A percentile compares a stretch with the other conserved stretches of the same genome.
These are phyloP conservation scores for Salix viminalis DNA, from an alignment of 345 rosid species.

Conservation along the genomic window DNA sequence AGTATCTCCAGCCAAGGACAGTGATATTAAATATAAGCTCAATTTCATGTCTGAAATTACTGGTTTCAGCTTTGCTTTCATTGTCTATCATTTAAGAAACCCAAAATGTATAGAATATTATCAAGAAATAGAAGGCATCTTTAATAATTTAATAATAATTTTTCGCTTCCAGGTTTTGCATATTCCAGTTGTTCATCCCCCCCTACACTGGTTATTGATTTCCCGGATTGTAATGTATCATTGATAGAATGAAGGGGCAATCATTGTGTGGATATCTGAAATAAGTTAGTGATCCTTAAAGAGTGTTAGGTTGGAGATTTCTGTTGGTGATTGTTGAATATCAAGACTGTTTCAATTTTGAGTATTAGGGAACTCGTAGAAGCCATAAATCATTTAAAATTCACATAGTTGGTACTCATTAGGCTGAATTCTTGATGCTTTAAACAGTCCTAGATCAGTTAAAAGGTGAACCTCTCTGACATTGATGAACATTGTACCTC, in stretches of 20 bases:
- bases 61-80: background rate
- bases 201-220: background rate
- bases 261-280: background rate
- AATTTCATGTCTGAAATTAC: background rate
- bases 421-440: background rate
- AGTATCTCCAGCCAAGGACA: background rate
- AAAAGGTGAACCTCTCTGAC: background rate
- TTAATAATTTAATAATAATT: background rate
- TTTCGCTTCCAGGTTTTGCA: background rate
- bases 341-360: background rate
- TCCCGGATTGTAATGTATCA: background rate
- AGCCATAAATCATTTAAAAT: background rate
- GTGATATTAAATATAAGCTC: background rate
- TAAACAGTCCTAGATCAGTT: background rate
- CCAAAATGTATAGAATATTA: background rate
- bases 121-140: background rate
- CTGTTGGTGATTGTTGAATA: background rate
- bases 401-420: background rate
- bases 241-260: background rate
- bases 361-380: background rate
- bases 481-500: background rate
- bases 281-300: background rate
- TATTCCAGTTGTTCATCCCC: background rate
- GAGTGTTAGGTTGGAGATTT: background rate
- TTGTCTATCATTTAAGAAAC: background rate